Percentiles rank a stretch among this genome's conserved stretches.
These are phyloP conservation scores for Euphorbia corollata DNA, from an alignment of 441 rosid species.

Conservation along the genomic window DNA sequence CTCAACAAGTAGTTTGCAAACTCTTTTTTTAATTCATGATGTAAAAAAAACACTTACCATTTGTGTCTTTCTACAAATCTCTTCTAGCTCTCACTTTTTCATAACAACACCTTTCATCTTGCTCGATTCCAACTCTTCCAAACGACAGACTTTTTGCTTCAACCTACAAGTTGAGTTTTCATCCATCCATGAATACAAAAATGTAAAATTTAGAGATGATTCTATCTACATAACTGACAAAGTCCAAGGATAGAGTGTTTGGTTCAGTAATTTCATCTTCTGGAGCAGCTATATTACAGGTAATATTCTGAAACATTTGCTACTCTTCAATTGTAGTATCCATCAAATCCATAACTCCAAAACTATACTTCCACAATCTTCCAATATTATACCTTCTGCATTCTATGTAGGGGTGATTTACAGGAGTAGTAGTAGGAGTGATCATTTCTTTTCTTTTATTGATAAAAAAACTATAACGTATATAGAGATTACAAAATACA, in stretches of 20 bases:
- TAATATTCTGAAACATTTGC: conserved; percentile 75
- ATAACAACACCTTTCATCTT: too few relatives aligned
- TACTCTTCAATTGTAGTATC: conserved; percentile 94
- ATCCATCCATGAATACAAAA: neutral
- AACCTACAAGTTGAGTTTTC: conserved; percentile 43
- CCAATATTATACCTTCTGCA: conserved; percentile 55
- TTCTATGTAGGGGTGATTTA: too few relatives aligned
- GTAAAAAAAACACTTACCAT: conserved; percentile 10
- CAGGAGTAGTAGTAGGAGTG: too few relatives aligned
- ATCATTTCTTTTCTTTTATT: too few relatives aligned
- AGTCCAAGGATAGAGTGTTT: conserved; percentile 72
- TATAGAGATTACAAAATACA: too few relatives aligned
- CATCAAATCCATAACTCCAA: conserved; percentile 94
- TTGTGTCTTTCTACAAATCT: conserved; percentile 85
- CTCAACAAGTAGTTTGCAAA: too few relatives aligned
- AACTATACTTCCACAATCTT: conserved; percentile 88
- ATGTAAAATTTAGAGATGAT: neutral
- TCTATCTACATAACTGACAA: conserved; percentile 61
- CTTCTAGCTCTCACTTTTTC: conserved; percentile 85
- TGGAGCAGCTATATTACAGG: conserved; percentile 87
- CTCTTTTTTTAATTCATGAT: too few relatives aligned
- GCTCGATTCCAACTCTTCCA: conserved; percentile 72
- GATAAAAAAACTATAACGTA: too few relatives aligned
- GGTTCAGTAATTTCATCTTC: conserved; percentile 89
- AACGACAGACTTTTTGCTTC: conserved; percentile 74